Conservation (phyloP, 129 eudicot species). For the carrot (Daucus carota) region DNA sequence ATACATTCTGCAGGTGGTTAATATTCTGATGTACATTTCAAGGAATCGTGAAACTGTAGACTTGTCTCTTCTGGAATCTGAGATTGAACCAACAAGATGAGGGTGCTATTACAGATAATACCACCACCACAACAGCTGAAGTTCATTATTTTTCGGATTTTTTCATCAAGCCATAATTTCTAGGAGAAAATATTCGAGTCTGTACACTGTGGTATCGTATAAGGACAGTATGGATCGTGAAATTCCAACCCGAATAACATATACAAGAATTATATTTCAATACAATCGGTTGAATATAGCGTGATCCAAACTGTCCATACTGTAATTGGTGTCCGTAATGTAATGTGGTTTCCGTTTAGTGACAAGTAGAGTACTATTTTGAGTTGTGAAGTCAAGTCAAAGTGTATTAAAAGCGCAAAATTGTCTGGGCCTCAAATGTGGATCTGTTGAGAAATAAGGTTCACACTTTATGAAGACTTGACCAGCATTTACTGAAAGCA, state of each 20-base stretch:
- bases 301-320: no score
- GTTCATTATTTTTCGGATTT: background rate
- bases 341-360: background rate
- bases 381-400: background rate
- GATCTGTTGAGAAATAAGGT: background rate
- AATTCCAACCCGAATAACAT: no score
- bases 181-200: background rate
- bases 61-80: constrained; percentile 26
- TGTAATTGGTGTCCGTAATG: background rate
- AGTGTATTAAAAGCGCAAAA: background rate
- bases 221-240: no score
- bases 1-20: constrained; percentile 21
- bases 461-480: background rate
- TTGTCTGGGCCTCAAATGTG: background rate
- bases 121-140: background rate
- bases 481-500: background rate
- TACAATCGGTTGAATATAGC: no score
- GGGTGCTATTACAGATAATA: background rate
- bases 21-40: constrained; percentile 9
- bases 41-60: constrained; percentile 2
- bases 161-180: background rate
- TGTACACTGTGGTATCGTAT: background rate
- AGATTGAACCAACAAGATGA: background rate
- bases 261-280: no score
- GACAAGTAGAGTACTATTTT: background rate